Evolutionary conservation across 257 asterid genomes (phyloP).

Genomic region (Galeopsis tetrahit): DNA sequence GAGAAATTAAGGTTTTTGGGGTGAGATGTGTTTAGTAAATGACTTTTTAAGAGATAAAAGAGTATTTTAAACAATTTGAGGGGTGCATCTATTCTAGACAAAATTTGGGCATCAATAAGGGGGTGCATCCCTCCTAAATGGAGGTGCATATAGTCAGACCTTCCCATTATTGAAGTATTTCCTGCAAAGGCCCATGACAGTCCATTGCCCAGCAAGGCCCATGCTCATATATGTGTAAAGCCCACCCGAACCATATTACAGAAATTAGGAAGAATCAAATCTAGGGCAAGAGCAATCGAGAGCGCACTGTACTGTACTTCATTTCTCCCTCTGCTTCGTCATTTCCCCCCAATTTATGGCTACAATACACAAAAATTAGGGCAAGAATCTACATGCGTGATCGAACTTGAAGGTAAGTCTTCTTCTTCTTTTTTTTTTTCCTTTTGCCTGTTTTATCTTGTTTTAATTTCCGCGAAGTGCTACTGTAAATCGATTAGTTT

Average conservation of each 20-base stretch:
- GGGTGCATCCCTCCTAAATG: too few species aligned
- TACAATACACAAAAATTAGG: neutral
- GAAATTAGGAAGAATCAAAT: neutral
- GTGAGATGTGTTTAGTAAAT: too few species aligned
- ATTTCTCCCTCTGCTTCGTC: neutral
- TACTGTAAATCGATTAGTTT: neutral
- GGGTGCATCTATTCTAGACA: too few species aligned
- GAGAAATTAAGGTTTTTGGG: too few species aligned
- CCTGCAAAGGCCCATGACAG: too few species aligned
- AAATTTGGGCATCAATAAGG: too few species aligned
- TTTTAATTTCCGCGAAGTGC: neutral
- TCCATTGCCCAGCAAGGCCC: neutral
- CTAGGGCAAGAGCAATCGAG: neutral
- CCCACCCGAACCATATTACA: neutral
- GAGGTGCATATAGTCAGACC: too few species aligned
- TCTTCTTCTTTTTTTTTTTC: too few species aligned
- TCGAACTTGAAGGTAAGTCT: neutral
- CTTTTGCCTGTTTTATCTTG: neutral
- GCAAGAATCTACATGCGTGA: neutral
- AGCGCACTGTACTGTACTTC: neutral
- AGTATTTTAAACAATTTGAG: too few species aligned
- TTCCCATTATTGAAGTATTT: too few species aligned
- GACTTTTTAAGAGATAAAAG: too few species aligned
- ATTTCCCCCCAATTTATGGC: neutral
- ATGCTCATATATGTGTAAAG: neutral